Evolutionary conservation across 441 rosid genomes (phyloP).

Genomic region (Brassica hybrid): DNA sequence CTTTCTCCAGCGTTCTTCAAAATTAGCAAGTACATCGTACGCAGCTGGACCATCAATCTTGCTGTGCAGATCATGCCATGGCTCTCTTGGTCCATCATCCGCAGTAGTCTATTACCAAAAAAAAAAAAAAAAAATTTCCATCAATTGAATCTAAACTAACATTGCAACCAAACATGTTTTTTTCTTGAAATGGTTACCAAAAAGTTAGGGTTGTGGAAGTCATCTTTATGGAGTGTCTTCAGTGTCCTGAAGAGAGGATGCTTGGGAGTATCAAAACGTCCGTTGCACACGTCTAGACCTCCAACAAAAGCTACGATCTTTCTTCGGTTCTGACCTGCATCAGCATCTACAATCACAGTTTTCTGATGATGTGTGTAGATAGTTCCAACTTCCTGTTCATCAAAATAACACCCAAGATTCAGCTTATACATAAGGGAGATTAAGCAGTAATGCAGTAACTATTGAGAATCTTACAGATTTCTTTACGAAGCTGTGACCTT

Average conservation of each 20-base stretch:
- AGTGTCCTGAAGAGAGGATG: constrained; percentile 63
- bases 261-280: constrained; percentile 67
- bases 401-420: constrained; percentile 37
- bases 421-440: background rate
- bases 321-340: constrained; percentile 58
- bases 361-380: constrained; percentile 81
- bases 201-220: constrained; percentile 54
- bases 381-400: constrained; percentile 66
- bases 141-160: background rate
- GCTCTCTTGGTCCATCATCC: constrained; percentile 67
- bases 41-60: constrained; percentile 78
- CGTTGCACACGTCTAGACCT: constrained; percentile 73
- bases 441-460: too few species aligned
- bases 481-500: constrained; percentile 69
- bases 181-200: constrained; percentile 56
- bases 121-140: background rate
- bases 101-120: constrained; percentile 39
- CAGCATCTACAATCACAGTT: constrained; percentile 77
- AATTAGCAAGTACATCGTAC: constrained; percentile 67
- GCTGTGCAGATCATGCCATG: constrained; percentile 79
- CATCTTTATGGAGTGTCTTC: constrained; percentile 61
- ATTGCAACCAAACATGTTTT: constrained; percentile 2
- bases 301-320: constrained; percentile 70
- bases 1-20: constrained; percentile 73
- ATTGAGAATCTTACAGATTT: constrained; percentile 53